Evolutionary conservation across 768 basidiomycete genomes (phyloP).

Genomic region (Pulveroboletus ravenelii): DNA sequence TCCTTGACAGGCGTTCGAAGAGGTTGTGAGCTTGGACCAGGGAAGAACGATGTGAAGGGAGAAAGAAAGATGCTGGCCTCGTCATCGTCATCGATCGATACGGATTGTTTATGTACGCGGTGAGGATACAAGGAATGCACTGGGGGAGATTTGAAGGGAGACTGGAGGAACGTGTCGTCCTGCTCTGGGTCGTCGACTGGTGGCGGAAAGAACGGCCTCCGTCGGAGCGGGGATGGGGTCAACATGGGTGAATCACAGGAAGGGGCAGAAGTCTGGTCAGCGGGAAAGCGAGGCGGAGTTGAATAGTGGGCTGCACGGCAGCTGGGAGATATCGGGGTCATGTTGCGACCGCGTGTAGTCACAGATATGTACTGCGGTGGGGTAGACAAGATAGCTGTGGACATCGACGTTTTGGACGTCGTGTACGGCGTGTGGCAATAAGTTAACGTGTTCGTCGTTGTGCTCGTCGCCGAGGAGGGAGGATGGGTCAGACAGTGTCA

Average conservation of each 20-base stretch:
- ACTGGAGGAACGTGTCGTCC: conserved; percentile 53
- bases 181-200: conserved; percentile 28
- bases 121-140: conserved; percentile 41
- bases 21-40: conserved; percentile 43
- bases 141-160: conserved; percentile 46
- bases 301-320: conserved; percentile 30
- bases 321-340: conserved; percentile 30
- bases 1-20: conserved; percentile 62
- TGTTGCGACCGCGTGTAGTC: conserved; percentile 29
- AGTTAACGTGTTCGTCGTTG: conserved; percentile 19
- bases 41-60: conserved; percentile 42
- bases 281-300: conserved; percentile 32
- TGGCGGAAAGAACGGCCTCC: conserved; percentile 38
- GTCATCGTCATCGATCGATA: conserved; percentile 47
- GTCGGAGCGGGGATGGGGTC: conserved; percentile 59
- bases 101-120: conserved; percentile 33
- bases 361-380: conserved; percentile 34
- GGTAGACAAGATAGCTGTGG: conserved; percentile 26
- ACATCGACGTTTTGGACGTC: conserved; percentile 16
- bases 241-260: conserved; percentile 56
- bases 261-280: conserved; percentile 19
- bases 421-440: conserved; percentile 14
- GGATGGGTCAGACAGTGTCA: conserved; percentile 7
- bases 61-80: conserved; percentile 57
- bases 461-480: conserved; percentile 18